These are phyloP conservation scores for Saksenaea oblongispora DNA, from an alignment of 371 early-diverging fungal species.

Conservation along the genomic window DNA sequence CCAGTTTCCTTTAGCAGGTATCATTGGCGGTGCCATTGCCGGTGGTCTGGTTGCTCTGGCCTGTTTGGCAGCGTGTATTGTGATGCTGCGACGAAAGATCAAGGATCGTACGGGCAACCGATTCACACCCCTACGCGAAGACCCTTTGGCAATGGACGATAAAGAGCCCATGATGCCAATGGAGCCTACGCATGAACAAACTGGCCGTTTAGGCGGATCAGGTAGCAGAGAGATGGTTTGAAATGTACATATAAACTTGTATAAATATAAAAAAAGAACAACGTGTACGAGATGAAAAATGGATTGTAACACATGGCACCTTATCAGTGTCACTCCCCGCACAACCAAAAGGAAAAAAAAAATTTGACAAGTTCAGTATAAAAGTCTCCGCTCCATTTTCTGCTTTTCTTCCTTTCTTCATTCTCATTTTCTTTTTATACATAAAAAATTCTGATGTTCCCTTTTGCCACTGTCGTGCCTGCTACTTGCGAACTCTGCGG, in stretches of 20 bases:
- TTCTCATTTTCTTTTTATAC: neutral
- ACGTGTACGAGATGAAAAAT: neutral
- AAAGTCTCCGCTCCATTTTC: constrained; percentile 7
- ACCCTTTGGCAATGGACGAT: neutral
- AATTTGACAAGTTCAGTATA: neutral
- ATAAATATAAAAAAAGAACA: constrained; percentile 3
- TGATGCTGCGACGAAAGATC: constrained; percentile 4
- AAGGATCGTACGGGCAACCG: constrained; percentile 6
- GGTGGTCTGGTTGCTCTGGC: constrained; percentile 2
- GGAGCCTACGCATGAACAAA: neutral
- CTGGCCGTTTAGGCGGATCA: constrained; percentile 11
- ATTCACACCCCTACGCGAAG: constrained; percentile 1
- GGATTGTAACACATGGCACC: neutral
- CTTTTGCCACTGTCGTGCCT: constrained; percentile 6
- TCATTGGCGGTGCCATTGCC: neutral
- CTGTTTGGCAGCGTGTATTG: constrained; percentile 1
- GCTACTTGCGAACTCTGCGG: constrained; percentile 38
- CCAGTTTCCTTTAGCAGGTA: neutral
- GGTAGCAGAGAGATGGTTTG: constrained; percentile 3
- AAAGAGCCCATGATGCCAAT: constrained; percentile 3
- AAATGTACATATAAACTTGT: neutral
- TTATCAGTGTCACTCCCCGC: constrained; percentile 3
- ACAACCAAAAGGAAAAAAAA: neutral
- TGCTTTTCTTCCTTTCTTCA: constrained; percentile 2
- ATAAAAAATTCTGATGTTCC: neutral